Evolutionary conservation across 2,329 filamentous ascomycete species (phyloP), one percentile per base, ranked within the genome.

Genomic region (Metarhizium humberi): DNA sequence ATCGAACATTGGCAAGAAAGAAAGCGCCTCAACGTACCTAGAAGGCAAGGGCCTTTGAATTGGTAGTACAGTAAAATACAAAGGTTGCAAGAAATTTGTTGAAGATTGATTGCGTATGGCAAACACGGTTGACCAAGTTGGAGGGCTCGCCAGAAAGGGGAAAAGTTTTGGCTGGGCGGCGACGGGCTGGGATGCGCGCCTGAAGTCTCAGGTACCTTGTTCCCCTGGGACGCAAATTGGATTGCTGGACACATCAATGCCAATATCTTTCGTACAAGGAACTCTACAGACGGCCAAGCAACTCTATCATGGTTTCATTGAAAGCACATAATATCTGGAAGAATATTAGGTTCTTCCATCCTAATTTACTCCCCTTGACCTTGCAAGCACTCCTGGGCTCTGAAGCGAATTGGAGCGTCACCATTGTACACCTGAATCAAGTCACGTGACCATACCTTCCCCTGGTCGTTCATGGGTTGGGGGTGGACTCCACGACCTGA

Each of bases 171-270:
- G 54, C 20, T 5, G 40, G 6, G 18, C 47, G 45, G 59, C 56
- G 38, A 14, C 58, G 56, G 52, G 56, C 49, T 55, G 55, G 6
- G 13, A 32, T 66, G 63, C 59, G 56, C 59, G 68, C 67, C 68
- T 69, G 66, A 70, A 65, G 63, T 68, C 62, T 70, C 64, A 69
- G 66, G 68, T 67, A 63, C 58, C 51, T 10, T 4, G 8, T 32
- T 29, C 6, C 13, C 25, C 25, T 25, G 25, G 25, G 25, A 25
- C 25, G 25, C 25, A 25, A 25, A 25, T 25, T 25, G 25, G 25
- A 25, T 25, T 25, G 25, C 25, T 25, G 25, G 25, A 25, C 25
- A 25, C 25, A 25, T 25, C 25, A 25, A 25, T 25, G 25, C 25
- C 25, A 25, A 25, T 25, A 25, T 25, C 3, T 25, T 25, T 25